Evolutionary conservation across 306 rosid genomes (phyloP).

Genomic region (Trifolium fragiferum): DNA sequence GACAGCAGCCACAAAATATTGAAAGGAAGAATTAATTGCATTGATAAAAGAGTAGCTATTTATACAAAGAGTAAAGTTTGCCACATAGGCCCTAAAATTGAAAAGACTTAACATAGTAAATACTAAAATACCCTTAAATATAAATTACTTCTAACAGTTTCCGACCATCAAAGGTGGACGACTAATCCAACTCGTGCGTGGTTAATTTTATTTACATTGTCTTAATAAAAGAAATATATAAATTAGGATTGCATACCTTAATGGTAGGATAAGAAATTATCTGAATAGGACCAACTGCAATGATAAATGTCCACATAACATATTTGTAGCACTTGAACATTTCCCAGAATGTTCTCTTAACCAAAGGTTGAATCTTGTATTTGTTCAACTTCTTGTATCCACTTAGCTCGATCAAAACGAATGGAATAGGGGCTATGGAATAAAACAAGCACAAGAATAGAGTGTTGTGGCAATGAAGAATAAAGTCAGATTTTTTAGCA

Average conservation of each 20-base stretch:
- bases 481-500: constrained; percentile 66
- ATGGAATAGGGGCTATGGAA: constrained; percentile 73
- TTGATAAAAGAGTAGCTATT: no score
- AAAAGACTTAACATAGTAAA: no score
- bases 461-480: constrained; percentile 76
- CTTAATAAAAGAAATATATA: neutral
- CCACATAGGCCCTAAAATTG: no score
- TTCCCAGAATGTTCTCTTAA: constrained; percentile 55
- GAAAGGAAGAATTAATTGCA: no score
- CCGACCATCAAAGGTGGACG: no score
- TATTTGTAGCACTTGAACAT: constrained; percentile 65
- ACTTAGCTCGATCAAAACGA: constrained; percentile 52
- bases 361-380: constrained; percentile 77
- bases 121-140: no score
- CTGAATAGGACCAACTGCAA: constrained; percentile 67
- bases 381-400: constrained; percentile 13
- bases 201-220: neutral
- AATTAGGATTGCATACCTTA: constrained; percentile 47
- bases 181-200: no score
- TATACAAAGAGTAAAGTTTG: no score
- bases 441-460: constrained; percentile 69
- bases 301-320: constrained; percentile 59
- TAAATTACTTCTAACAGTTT: no score
- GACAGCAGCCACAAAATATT: no score
- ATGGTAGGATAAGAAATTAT: constrained; percentile 76